Conservation (phyloP, 306 rosid genomes). For the Dalbergia cultrata region DNA sequence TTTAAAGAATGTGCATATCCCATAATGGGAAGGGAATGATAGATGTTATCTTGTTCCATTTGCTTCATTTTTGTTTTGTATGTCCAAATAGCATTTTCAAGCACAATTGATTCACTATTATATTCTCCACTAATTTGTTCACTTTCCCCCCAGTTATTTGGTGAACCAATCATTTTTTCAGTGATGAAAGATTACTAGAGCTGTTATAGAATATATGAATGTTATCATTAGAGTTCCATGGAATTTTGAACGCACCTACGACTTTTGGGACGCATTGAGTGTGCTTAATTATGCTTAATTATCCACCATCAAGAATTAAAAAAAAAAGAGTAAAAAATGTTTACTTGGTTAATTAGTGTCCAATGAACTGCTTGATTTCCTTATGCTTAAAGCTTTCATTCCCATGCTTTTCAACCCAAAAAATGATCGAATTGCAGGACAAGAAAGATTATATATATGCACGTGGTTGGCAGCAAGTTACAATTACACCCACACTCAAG, state of each 20-base stretch:
- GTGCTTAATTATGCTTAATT: constrained; percentile 7
- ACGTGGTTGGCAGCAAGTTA: neutral
- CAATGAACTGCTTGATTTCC: constrained; percentile 9
- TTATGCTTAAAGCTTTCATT: constrained; percentile 20
- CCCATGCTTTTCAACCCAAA: constrained; percentile 8
- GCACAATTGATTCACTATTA: no score
- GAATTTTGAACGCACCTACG: neutral
- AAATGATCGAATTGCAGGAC: neutral
- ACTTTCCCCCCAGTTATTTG: constrained; percentile 15
- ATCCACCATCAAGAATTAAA: neutral
- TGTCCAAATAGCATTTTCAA: no score
- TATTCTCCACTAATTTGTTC: neutral
- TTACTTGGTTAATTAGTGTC: no score
- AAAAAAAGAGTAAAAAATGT: neutral
- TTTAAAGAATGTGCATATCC: neutral
- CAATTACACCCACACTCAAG: constrained; percentile 21
- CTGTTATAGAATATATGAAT: constrained; percentile 13
- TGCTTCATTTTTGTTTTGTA: no score
- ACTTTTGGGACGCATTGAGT: neutral
- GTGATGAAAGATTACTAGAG: constrained; percentile 3
- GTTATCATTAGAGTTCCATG: constrained; percentile 14
- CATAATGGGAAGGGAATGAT: constrained; percentile 2
- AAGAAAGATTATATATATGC: neutral
- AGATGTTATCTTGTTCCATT: neutral
- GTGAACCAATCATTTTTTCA: constrained; percentile 6